Base-by-base conservation (phyloP, 163 green algal species). In the Volvox carteri region DNA sequence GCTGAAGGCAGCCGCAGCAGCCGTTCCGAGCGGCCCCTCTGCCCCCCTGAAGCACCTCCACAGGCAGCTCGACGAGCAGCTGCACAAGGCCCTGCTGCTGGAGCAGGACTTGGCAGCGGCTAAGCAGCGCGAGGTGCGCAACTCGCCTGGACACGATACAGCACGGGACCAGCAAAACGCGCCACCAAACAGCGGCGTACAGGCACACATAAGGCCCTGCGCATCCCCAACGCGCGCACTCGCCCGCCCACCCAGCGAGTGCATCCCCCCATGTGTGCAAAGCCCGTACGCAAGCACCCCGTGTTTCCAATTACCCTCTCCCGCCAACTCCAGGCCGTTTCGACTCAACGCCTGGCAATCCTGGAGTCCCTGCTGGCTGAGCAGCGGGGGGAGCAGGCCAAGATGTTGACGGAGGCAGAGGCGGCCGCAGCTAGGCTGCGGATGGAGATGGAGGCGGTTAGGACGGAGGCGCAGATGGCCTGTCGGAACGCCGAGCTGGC, bases 401-500 rank as follows among this genome's bases (percentile, higher is more conserved):
- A 73, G 42, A 28, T 67, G 21, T 9, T 42, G 33, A 65, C 46
- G 0, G 81, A 79, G 33, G 65, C 65, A 0, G 65, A 72, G 33
- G 46, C 81, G 2, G 65, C 44, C 5, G 11, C 33, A 19, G 65
- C 81, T 11, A 44, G 46, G 35, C 62, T 90, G 28, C 78, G 89
- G n/a, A 39, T 94, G 60, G 87, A 91, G 37, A 42, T 86, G 48
- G 60, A 89, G 81, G 72, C 86, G 50, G 88, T 74, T 0, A 41
- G 33, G 6, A 50, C 70, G 12, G 84, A 89, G 50, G 84, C 84
- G 6, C 14, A 50, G 30, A 3, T 84, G 48, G 70, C 78, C 44
- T 62, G 23, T 28, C 78, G 73, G 28, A 81, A 93, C 25, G 76
- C 52, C 14, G 84, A 94, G 60, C 85, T 91, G 19, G 74, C 44